Percentiles rank a stretch among this genome's conserved stretches.
These are phyloP conservation scores for Mortierella alpina DNA, from an alignment of 192 early-diverging fungal genomes.

Conservation along the genomic window DNA sequence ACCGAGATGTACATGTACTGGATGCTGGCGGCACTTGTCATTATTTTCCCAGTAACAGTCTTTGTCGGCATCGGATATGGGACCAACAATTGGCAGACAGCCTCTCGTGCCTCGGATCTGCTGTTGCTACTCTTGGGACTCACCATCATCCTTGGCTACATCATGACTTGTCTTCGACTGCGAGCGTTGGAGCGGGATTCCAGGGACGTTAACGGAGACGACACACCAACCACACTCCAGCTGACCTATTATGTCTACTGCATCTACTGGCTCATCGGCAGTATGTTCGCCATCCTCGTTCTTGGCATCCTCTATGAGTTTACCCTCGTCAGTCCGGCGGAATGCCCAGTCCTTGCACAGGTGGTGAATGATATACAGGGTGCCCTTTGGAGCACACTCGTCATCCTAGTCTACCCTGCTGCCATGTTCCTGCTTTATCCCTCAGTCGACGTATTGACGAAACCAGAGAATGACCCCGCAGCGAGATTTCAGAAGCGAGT, in stretches of 20 bases:
- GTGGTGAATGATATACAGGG: conserved; percentile 30
- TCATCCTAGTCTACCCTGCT: conserved; percentile 38
- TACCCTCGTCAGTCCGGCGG: neutral
- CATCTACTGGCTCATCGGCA: conserved; percentile 45
- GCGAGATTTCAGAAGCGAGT: conserved; percentile 39
- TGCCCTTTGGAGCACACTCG: conserved; percentile 32
- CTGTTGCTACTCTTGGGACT: conserved; percentile 13
- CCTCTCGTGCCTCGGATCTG: neutral
- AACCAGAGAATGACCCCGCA: conserved; percentile 30
- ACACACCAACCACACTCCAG: conserved; percentile 40
- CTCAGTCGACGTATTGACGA: conserved; percentile 38
- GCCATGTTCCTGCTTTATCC: conserved; percentile 52
- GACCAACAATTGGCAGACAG: neutral
- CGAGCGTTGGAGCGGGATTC: conserved; percentile 40
- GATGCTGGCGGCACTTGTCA: conserved; percentile 6
- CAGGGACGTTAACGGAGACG: conserved; percentile 37
- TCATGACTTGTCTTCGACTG: conserved; percentile 22
- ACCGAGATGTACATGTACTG: conserved; percentile 39
- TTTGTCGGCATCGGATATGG: conserved; percentile 2
- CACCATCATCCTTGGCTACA: conserved; percentile 21
- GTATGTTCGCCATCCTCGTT: conserved; percentile 22
- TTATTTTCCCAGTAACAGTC: conserved; percentile 10
- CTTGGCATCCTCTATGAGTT: conserved; percentile 30
- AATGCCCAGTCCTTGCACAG: conserved; percentile 15
- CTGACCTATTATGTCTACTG: conserved; percentile 38